These are phyloP conservation scores for Conringia planisiliqua DNA, from an alignment of 345 rosid genomes.

Conservation along the genomic window DNA sequence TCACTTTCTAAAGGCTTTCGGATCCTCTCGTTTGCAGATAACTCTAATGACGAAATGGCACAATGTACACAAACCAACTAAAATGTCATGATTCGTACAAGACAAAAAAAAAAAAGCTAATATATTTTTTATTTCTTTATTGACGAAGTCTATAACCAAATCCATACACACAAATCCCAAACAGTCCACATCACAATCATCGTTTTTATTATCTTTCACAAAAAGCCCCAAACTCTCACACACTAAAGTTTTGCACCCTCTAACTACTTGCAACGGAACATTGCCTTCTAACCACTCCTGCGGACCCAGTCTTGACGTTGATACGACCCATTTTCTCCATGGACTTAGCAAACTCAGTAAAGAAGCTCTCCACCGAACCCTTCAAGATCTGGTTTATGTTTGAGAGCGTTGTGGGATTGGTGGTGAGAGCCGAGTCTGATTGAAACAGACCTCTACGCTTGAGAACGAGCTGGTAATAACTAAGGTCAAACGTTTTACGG, in stretches of 20 bases:
- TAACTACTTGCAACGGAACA: slow-evolving; percentile 61
- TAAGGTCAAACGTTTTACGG: slow-evolving; percentile 65
- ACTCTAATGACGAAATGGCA: neutral
- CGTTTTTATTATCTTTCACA: slow-evolving; percentile 2
- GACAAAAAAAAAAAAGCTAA: neutral
- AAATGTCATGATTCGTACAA: slow-evolving; percentile 16
- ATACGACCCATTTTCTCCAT: slow-evolving; percentile 81
- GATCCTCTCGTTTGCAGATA: neutral
- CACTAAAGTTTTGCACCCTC: neutral
- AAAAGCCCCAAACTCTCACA: slow-evolving; percentile 9
- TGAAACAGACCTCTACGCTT: slow-evolving; percentile 76
- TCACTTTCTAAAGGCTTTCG: neutral
- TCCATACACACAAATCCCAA: slow-evolving; percentile 22
- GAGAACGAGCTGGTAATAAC: slow-evolving; percentile 53
- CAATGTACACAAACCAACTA: slow-evolving; percentile 11
- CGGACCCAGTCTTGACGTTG: slow-evolving; percentile 61
- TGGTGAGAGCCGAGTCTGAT: slow-evolving; percentile 71
- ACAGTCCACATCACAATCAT: neutral
- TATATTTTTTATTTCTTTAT: neutral
- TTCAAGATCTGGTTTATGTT: slow-evolving; percentile 42
- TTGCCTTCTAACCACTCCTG: slow-evolving; percentile 62
- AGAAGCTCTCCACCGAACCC: slow-evolving; percentile 53
- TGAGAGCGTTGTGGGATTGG: slow-evolving; percentile 48
- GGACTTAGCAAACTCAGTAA: slow-evolving; percentile 54
- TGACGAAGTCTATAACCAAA: slow-evolving; percentile 16